Percentiles rank a stretch among this genome's conserved stretches.
phyloP scores from a whole-genome alignment of 106 monocot species.

The Hemerocallis citrina region DNA sequence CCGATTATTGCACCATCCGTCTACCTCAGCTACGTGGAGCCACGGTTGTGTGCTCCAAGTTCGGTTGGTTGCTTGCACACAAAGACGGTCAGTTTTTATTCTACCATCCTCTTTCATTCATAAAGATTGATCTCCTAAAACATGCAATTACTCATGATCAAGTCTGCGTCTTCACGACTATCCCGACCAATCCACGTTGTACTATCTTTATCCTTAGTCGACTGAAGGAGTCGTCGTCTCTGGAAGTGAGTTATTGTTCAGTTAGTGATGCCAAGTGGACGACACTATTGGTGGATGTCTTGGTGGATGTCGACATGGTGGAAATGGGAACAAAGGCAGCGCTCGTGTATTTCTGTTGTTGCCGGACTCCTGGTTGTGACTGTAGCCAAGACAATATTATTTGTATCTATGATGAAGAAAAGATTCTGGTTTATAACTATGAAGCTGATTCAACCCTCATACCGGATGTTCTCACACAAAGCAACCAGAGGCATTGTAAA shows the following conservation, averaged over 20 bases:
- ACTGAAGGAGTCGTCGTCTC: background rate
- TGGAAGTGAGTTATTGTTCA: background rate
- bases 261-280: background rate
- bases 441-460: too few species aligned
- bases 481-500: too few species aligned
- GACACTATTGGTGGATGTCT: background rate
- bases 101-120: background rate
- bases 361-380: too few species aligned
- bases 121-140: background rate
- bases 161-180: background rate
- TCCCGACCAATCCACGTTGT: background rate
- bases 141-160: background rate
- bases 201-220: background rate
- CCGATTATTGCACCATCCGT: background rate
- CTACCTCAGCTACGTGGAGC: background rate
- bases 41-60: background rate
- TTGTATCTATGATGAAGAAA: too few species aligned
- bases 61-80: background rate
- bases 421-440: too few species aligned
- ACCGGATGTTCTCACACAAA: too few species aligned
- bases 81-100: background rate
- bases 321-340: too few species aligned
- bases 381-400: too few species aligned
- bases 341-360: too few species aligned
- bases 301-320: too few species aligned